phyloP scores from a whole-genome alignment of 305 asterid species.

The Andrographis paniculata region DNA sequence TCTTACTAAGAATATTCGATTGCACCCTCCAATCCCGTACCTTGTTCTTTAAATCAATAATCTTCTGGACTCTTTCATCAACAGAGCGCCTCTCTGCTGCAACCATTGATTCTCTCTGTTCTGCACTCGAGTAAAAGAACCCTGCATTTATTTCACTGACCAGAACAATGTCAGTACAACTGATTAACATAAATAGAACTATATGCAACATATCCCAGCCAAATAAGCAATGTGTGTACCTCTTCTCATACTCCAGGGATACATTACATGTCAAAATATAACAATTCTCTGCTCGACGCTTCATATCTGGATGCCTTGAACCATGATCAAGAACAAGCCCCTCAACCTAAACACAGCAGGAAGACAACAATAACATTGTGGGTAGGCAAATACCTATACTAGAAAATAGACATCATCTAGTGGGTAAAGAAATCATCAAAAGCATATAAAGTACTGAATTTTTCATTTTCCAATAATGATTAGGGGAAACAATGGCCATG shows the following conservation, averaged over 20 bases:
- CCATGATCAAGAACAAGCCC: slow-evolving; percentile 99
- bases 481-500: too few relatives aligned
- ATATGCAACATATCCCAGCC: slow-evolving; percentile 4
- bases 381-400: background rate
- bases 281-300: slow-evolving; percentile 93
- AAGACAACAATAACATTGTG: background rate
- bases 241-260: slow-evolving; percentile 93
- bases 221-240: slow-evolving; percentile 35
- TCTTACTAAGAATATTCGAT: slow-evolving; percentile 8
- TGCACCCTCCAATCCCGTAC: slow-evolving; percentile 21
- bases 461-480: too few relatives aligned
- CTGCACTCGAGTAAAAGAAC: slow-evolving; percentile 89
- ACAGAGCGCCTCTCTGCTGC: slow-evolving; percentile 92
- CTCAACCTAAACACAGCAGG: slow-evolving; percentile 49
- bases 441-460: too few relatives aligned
- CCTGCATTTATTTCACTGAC: slow-evolving; percentile 96
- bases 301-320: slow-evolving; percentile 99
- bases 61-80: slow-evolving; percentile 89
- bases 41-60: slow-evolving; percentile 80
- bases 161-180: slow-evolving; percentile 24
- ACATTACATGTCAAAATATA: slow-evolving; percentile 83
- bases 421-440: too few relatives aligned
- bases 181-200: slow-evolving; percentile 10
- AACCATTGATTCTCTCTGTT: slow-evolving; percentile 98
- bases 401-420: background rate